Conservation (phyloP, 306 rosid species). For the Rubus parviflorus region DNA sequence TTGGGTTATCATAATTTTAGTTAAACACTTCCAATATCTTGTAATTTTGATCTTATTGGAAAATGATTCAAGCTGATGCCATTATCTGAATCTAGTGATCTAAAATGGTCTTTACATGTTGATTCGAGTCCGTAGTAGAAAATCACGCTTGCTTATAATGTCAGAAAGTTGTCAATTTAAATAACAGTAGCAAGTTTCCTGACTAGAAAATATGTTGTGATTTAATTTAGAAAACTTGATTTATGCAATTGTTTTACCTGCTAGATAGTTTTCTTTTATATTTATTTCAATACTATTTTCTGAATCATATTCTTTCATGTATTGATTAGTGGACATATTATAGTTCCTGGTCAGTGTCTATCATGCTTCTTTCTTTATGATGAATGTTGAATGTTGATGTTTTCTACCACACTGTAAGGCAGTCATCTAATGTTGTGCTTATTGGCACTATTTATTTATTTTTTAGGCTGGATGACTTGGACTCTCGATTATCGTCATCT, state of each 20-base stretch:
- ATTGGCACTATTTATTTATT: conserved; percentile 19
- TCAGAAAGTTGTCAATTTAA: neutral
- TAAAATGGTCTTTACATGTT: neutral
- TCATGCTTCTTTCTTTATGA: no score
- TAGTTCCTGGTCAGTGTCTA: neutral
- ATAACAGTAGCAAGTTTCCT: neutral
- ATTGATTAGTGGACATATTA: neutral
- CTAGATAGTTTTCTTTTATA: neutral
- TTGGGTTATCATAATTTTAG: no score
- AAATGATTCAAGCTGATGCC: neutral
- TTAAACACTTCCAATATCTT: no score
- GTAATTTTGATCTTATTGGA: no score
- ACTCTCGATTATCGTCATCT: conserved; percentile 68
- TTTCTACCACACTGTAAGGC: no score
- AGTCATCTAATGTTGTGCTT: conserved; percentile 26
- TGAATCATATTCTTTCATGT: neutral
- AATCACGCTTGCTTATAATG: neutral
- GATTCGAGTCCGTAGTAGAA: neutral
- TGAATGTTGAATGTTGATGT: no score
- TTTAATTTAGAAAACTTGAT: no score
- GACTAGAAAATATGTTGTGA: neutral
- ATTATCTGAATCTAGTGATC: neutral
- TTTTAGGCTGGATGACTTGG: conserved; percentile 81
- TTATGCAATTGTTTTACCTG: neutral
- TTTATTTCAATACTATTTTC: no score